Percentiles rank a stretch among this genome's conserved stretches.
phyloP scores from a whole-genome alignment of 768 basidiomycete species.

The Leccinum ochraceum region DNA sequence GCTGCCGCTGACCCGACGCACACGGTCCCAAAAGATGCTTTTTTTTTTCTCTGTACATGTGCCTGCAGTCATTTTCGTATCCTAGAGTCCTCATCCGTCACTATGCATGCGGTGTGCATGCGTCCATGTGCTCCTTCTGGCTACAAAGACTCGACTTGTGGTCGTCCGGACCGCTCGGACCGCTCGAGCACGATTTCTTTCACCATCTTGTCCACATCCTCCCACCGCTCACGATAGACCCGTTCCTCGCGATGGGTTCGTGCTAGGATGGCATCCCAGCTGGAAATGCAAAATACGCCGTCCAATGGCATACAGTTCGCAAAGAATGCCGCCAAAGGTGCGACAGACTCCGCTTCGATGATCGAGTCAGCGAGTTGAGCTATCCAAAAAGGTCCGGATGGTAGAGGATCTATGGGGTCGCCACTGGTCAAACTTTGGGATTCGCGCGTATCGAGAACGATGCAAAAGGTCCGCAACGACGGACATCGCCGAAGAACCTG shows the following conservation, averaged over 20 bases:
- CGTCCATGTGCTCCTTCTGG: too few species aligned
- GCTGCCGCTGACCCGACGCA: too few species aligned
- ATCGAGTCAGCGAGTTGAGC: not conserved
- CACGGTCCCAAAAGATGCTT: too few species aligned
- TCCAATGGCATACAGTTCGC: not conserved
- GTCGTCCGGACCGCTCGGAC: too few species aligned
- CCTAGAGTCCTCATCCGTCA: too few species aligned
- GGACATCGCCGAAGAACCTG: not conserved
- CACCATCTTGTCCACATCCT: not conserved
- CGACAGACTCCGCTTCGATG: not conserved
- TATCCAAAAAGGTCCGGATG: not conserved
- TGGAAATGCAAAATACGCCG: not conserved
- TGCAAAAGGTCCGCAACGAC: not conserved
- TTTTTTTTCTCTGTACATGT: too few species aligned
- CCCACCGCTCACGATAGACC: not conserved
- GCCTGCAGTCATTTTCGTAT: too few species aligned
- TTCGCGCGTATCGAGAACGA: not conserved
- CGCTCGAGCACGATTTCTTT: too few species aligned
- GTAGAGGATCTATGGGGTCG: not conserved
- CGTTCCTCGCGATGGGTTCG: accelerated
- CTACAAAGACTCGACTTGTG: too few species aligned
- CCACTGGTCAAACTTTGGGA: not conserved
- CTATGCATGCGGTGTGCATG: too few species aligned
- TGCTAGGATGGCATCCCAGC: not conserved
- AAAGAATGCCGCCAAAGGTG: not conserved